Conservation (phyloP, 352 stramenopile species). For the Phytophthora fragariae region DNA sequence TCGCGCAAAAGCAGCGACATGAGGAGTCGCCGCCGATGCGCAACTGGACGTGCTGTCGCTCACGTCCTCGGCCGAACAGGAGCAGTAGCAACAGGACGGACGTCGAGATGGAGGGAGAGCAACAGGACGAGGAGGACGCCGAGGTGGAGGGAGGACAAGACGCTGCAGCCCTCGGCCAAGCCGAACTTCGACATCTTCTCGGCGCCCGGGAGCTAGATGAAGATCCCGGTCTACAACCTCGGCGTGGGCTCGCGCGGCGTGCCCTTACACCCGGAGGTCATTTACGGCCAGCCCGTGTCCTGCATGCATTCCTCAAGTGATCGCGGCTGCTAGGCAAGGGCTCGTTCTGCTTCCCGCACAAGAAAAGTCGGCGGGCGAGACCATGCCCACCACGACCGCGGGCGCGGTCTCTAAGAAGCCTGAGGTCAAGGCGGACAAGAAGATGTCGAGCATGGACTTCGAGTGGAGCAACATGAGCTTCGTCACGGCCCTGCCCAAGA, state of each 20-base stretch:
- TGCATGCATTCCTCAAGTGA: constrained; percentile 86
- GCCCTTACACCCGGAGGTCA: constrained; percentile 76
- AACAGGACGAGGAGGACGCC: constrained; percentile 42
- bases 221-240: constrained; percentile 75
- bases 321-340: constrained; percentile 63
- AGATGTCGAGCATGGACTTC: constrained; percentile 74
- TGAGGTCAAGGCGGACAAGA: constrained; percentile 36
- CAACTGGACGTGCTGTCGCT: constrained; percentile 30
- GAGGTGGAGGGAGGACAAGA: constrained; percentile 77
- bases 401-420: constrained; percentile 32
- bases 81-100: constrained; percentile 14
- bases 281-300: constrained; percentile 75
- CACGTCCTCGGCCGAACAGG: constrained; percentile 12
- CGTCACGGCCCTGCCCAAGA: constrained; percentile 79
- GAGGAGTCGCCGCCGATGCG: constrained; percentile 21
- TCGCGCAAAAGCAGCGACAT: constrained; percentile 33
- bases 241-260: constrained; percentile 77
- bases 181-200: constrained; percentile 71
- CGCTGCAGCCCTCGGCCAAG: constrained; percentile 74
- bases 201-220: constrained; percentile 38
- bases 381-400: constrained; percentile 10
- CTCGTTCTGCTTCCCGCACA: constrained; percentile 77
- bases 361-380: constrained; percentile 47
- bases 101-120: constrained; percentile 50
- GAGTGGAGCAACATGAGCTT: constrained; percentile 89